A percentile compares a stretch with the other conserved stretches of the same genome.
phyloP scores from a whole-genome alignment of 139 green algal species.

The Nannochloris sp. region DNA sequence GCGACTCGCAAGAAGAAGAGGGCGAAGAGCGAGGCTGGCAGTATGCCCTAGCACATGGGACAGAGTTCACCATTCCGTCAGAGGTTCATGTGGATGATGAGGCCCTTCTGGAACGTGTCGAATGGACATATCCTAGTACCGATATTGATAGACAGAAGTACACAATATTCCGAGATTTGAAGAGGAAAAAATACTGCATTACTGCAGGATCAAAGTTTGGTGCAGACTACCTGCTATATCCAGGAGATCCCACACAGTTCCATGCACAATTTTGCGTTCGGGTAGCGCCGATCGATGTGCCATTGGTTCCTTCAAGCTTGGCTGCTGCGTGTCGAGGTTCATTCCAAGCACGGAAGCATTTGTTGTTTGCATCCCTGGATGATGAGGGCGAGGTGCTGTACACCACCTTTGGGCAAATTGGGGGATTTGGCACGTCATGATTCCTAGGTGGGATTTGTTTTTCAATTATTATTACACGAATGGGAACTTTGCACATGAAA shows the following conservation, averaged over 20 bases:
- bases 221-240: conserved; percentile 62
- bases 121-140: conserved; percentile 31
- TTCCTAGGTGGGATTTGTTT: no score
- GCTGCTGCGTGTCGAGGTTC: conserved; percentile 36
- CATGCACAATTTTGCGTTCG: conserved; percentile 66
- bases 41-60: conserved; percentile 10
- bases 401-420: neutral
- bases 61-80: conserved; percentile 11
- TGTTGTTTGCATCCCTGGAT: conserved; percentile 47
- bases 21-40: neutral
- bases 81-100: neutral
- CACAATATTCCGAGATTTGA: conserved; percentile 26
- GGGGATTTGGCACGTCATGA: neutral
- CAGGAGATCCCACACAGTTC: conserved; percentile 60
- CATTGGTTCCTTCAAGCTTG: conserved; percentile 35
- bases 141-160: conserved; percentile 25
- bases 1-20: conserved; percentile 9
- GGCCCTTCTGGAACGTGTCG: neutral
- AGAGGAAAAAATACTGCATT: conserved; percentile 26
- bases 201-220: conserved; percentile 74
- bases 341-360: conserved; percentile 60
- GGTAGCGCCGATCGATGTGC: conserved; percentile 12
- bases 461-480: neutral
- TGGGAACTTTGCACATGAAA: neutral
- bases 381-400: neutral